phyloP scores from a whole-genome alignment of 192 early-diverging fungal genomes.

The Linnemannia elongata region DNA sequence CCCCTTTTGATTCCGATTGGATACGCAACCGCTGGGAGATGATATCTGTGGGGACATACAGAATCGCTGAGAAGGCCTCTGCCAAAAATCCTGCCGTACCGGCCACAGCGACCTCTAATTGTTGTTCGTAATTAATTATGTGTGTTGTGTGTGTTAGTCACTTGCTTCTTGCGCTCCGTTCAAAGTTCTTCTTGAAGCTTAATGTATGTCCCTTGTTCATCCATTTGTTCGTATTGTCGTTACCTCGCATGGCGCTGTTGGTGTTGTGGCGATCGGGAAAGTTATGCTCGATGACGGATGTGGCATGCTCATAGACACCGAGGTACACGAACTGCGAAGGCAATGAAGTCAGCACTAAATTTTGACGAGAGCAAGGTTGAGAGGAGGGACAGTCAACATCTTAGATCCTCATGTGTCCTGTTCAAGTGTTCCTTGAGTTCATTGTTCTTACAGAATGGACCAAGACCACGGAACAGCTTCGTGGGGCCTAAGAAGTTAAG shows the following conservation, averaged over 20 bases:
- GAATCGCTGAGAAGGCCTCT: slow-evolving; percentile 33
- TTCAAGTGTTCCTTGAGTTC: neutral
- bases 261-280: slow-evolving; percentile 48
- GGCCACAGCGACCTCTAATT: slow-evolving; percentile 45
- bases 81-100: slow-evolving; percentile 54
- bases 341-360: slow-evolving; percentile 47
- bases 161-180: too few species aligned
- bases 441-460: slow-evolving; percentile 42
- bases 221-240: too few species aligned
- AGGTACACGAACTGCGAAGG: slow-evolving; percentile 53
- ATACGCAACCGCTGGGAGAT: slow-evolving; percentile 50
- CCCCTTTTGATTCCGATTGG: slow-evolving; percentile 47
- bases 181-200: too few species aligned
- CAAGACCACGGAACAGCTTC: slow-evolving; percentile 51
- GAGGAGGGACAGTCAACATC: neutral
- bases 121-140: neutral
- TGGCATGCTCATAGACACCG: slow-evolving; percentile 53
- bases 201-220: too few species aligned
- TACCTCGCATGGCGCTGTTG: slow-evolving; percentile 51
- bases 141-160: too few species aligned
- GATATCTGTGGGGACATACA: slow-evolving; percentile 55
- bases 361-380: neutral
- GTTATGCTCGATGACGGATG: slow-evolving; percentile 38
- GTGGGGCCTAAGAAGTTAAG: slow-evolving; percentile 23
- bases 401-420: neutral